Evolutionary conservation across 2,329 filamentous ascomycete species (phyloP).

Genomic region (Chalara sp.): DNA sequence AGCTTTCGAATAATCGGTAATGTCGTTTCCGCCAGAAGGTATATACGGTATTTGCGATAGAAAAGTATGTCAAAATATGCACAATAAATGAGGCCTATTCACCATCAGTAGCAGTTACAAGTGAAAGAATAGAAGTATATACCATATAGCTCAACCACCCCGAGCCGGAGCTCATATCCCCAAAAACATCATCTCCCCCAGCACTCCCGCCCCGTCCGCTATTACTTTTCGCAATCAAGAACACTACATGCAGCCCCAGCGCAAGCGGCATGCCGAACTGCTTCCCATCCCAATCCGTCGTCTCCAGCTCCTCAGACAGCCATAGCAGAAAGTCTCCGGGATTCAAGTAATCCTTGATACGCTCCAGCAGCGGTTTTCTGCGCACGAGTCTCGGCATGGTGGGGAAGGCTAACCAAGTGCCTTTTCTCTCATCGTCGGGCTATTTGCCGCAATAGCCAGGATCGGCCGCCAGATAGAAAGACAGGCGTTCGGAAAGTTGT

Average conservation of each 20-base stretch:
- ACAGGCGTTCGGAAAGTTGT: too few species aligned
- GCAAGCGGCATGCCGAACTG: slow-evolving; percentile 71
- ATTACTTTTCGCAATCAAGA: slow-evolving; percentile 79
- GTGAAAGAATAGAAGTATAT: slow-evolving; percentile 21
- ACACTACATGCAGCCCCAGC: slow-evolving; percentile 67
- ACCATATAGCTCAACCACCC: slow-evolving; percentile 61
- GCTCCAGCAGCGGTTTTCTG: slow-evolving; percentile 70
- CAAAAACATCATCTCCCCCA: slow-evolving; percentile 75
- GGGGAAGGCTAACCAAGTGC: slow-evolving; percentile 2
- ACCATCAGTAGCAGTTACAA: slow-evolving; percentile 10
- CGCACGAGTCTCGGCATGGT: slow-evolving; percentile 75
- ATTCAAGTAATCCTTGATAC: slow-evolving; percentile 74
- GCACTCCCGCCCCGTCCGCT: slow-evolving; percentile 38
- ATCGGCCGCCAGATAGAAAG: neutral
- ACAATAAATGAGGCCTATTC: slow-evolving; percentile 61
- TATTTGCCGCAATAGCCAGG: neutral
- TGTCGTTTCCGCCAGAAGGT: slow-evolving; percentile 75
- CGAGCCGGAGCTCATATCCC: slow-evolving; percentile 52
- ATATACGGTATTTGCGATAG: slow-evolving; percentile 71
- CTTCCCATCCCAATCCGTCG: slow-evolving; percentile 83
- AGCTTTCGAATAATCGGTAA: slow-evolving; percentile 86
- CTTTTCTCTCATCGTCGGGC: slow-evolving; percentile 30
- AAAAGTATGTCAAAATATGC: slow-evolving; percentile 60
- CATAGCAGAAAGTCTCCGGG: slow-evolving; percentile 86
- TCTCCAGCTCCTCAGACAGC: slow-evolving; percentile 88